phyloP scores from a whole-genome alignment of 192 early-diverging fungal species.

The Linnemannia hyalina region DNA sequence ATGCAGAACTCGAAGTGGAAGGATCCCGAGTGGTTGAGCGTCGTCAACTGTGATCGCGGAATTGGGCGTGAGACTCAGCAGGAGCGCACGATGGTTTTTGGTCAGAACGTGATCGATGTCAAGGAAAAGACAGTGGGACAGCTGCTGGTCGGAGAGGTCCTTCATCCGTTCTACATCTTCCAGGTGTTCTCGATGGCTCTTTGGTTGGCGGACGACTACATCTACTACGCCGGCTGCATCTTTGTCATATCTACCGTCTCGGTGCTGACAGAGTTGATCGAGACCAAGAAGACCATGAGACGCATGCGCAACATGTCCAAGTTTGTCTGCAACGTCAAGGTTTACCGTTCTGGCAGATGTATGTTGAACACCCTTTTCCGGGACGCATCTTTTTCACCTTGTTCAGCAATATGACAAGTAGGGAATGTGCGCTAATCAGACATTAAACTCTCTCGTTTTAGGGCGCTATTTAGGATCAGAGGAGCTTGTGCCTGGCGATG shows the following conservation, averaged over 20 bases:
- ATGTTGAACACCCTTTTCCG: slow-evolving; percentile 59
- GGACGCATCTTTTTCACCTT: not conserved
- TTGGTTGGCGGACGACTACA: slow-evolving; percentile 94
- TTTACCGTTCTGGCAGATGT: slow-evolving; percentile 74
- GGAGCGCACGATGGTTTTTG: slow-evolving; percentile 78
- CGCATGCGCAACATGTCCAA: slow-evolving; percentile 87
- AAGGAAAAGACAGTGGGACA: slow-evolving; percentile 70
- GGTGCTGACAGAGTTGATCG: slow-evolving; percentile 81
- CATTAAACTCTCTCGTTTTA: slow-evolving; percentile 7
- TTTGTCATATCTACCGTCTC: slow-evolving; percentile 87
- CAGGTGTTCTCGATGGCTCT: slow-evolving; percentile 82
- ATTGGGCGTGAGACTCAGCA: slow-evolving; percentile 64
- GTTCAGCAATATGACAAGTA: slow-evolving; percentile 46
- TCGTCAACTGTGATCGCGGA: slow-evolving; percentile 62
- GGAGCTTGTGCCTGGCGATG: slow-evolving; percentile 95
- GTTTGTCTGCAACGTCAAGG: slow-evolving; percentile 83
- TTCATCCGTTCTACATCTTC: slow-evolving; percentile 89
- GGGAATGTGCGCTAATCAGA: not conserved
- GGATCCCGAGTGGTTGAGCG: slow-evolving; percentile 62
- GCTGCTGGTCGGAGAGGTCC: slow-evolving; percentile 78
- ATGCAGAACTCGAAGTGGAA: slow-evolving; percentile 66
- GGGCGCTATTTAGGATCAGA: slow-evolving; percentile 65
- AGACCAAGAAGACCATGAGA: slow-evolving; percentile 83
- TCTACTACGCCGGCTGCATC: slow-evolving; percentile 95
- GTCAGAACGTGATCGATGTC: slow-evolving; percentile 80